These are phyloP conservation scores for Cardiospermum halicacabum DNA, from an alignment of 345 rosid genomes.

Conservation along the genomic window DNA sequence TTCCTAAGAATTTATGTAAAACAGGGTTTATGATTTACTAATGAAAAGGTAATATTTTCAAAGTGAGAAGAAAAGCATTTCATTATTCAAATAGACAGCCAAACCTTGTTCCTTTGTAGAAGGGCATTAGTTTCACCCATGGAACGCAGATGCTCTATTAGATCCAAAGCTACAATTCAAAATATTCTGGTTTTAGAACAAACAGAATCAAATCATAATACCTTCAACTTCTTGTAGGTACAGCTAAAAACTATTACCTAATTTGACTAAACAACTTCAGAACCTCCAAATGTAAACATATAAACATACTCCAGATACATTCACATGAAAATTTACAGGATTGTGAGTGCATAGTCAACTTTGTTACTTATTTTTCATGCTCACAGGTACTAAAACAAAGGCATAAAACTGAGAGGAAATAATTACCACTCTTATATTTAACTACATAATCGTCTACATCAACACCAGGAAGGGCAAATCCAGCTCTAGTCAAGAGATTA, in stretches of 20 bases:
- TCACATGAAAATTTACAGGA: not conserved
- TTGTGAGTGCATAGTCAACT: not conserved
- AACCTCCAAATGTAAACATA: no score
- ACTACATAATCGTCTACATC: conserved; percentile 90
- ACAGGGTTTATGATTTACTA: not conserved
- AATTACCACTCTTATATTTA: conserved; percentile 74
- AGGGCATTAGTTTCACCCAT: conserved; percentile 99
- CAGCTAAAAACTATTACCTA: not conserved
- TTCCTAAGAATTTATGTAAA: not conserved
- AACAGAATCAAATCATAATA: not conserved
- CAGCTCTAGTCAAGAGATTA: conserved; percentile 93
- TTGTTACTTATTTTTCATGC: not conserved
- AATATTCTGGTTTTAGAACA: not conserved
- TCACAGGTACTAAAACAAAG: not conserved
- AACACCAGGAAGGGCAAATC: conserved; percentile 89
- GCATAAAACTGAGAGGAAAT: conserved; percentile 4
- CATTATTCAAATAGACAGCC: conserved; percentile 16
- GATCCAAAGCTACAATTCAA: conserved; percentile 61
- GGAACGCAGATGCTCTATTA: conserved; percentile 89
- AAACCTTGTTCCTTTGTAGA: conserved; percentile 67
- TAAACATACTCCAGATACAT: no score
- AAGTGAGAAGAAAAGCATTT: not conserved
- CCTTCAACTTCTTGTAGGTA: not conserved
- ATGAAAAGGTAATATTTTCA: not conserved
- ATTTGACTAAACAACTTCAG: not conserved